phyloP scores from a whole-genome alignment of 129 eudicot species.

The Deinandra increscens region DNA sequence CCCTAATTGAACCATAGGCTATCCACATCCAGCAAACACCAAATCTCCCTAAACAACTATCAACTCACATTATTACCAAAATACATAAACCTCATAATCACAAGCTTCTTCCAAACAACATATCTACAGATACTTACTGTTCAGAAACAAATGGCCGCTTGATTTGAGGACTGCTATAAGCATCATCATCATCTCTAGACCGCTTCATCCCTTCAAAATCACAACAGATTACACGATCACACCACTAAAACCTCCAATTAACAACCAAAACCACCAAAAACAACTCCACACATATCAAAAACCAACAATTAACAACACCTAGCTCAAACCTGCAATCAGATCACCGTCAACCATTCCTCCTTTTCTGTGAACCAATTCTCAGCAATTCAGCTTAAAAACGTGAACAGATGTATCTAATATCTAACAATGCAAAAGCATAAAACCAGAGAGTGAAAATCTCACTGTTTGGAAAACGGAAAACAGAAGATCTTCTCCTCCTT shows the following conservation, averaged over 20 bases:
- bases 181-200: conserved; percentile 72
- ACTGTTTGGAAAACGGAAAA: conserved; percentile 15
- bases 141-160: conserved; percentile 61
- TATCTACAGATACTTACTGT: conserved; percentile 38
- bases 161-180: conserved; percentile 49
- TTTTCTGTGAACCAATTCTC: conserved; percentile 11
- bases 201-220: conserved; percentile 38
- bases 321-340: conserved; percentile 50
- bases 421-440: conserved; percentile 22
- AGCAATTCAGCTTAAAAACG: conserved; percentile 43
- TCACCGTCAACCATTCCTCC: conserved; percentile 47
- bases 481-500: conserved; percentile 27
- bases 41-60: conserved; percentile 14
- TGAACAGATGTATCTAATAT: conserved; percentile 20
- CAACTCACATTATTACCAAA: background rate
- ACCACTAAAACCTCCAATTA: conserved; percentile 23
- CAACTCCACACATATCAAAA: conserved; percentile 31
- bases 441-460: conserved; percentile 7
- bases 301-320: conserved; percentile 18
- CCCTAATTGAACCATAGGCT: conserved; percentile 15
- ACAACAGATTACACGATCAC: conserved; percentile 14
- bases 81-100: conserved; percentile 10
- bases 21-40: conserved; percentile 22
- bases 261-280: conserved; percentile 7
- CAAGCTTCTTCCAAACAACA: conserved; percentile 7